These are phyloP conservation scores for Aspergillus pseudotamarii DNA, from an alignment of 2,329 filamentous ascomycete genomes.

Conservation along the genomic window DNA sequence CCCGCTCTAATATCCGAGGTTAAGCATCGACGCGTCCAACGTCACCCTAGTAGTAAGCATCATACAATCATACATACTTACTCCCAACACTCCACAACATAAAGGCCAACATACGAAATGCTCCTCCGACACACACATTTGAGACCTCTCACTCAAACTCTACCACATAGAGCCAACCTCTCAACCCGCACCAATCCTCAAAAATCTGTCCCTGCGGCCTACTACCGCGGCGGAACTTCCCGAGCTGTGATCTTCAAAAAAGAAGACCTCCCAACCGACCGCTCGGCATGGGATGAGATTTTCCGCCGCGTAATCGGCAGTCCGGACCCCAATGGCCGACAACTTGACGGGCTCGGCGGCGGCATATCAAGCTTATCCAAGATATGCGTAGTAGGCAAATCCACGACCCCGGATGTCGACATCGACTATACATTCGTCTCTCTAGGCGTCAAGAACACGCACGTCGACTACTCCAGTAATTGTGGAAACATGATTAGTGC, in stretches of 20 bases:
- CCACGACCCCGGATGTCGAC: conserved; percentile 54
- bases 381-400: conserved; percentile 65
- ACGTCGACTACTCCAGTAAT: conserved; percentile 69
- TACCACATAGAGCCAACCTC: neutral
- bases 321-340: conserved; percentile 66
- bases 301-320: conserved; percentile 65
- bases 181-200: neutral
- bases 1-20: neutral
- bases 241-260: conserved; percentile 64
- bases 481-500: conserved; percentile 75
- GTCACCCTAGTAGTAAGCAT: neutral
- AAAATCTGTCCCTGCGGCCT: conserved; percentile 53
- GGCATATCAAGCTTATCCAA: conserved; percentile 72
- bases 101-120: neutral
- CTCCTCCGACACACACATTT: neutral
- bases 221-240: conserved; percentile 71
- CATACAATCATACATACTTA: neutral
- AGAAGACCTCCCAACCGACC: conserved; percentile 54
- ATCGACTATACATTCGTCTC: conserved; percentile 74
- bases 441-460: conserved; percentile 63
- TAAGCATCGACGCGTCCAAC: neutral
- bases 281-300: conserved; percentile 54
- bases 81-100: neutral
- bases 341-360: conserved; percentile 72
- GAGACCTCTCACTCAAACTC: neutral